Evolutionary conservation across 352 stramenopile genomes (phyloP), one percentile per base, ranked within the genome.

Genomic region (Pythium dissotocum): DNA sequence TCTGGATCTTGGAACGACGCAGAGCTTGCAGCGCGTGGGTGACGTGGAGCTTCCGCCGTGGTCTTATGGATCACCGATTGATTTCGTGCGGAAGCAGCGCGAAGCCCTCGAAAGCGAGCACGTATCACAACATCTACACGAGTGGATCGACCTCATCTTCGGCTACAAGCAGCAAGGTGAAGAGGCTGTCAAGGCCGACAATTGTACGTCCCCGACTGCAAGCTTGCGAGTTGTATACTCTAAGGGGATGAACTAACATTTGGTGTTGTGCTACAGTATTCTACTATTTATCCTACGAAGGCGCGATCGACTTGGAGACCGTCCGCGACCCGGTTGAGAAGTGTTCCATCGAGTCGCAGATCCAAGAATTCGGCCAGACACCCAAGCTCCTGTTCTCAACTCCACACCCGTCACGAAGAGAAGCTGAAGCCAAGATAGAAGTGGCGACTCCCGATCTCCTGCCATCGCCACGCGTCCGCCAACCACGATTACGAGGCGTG

Each of bases 131-230:
- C 93, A 98, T 76, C 67, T 99, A 12, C 95, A 98, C 56, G 83
- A 98, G 63, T 99, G 98, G 98, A 98, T 99, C 68, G 97, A 99
- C 75, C 83, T 99, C 28, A 98, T 99, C 38, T 99, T 99, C 71
- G 98, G 98, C 33, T 97, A 85, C 76, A 98, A 98, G 69, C 97
- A 99, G 75, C 93, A 97, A 78, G 97, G 97, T 12, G 79, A 89
- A 6, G 85, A 96, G 61, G 96, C 95, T 79, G 96, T 53, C 73
- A 90, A 65, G 49, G 85, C 86, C 9, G 65, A 97, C 65, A 98
- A 98, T 78, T 53, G 65, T 72, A 49, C 24, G 65, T 67, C 18
- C 2, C 10, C n/a, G n/a, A n/a, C n/a, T n/a, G n/a, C n/a, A n/a
- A n/a, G n/a, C n/a, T n/a, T n/a, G n/a, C n/a, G n/a, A n/a, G n/a